Evolutionary conservation across 352 stramenopile species (phyloP).

Genomic region (Phytopythium cucurbitacearum): DNA sequence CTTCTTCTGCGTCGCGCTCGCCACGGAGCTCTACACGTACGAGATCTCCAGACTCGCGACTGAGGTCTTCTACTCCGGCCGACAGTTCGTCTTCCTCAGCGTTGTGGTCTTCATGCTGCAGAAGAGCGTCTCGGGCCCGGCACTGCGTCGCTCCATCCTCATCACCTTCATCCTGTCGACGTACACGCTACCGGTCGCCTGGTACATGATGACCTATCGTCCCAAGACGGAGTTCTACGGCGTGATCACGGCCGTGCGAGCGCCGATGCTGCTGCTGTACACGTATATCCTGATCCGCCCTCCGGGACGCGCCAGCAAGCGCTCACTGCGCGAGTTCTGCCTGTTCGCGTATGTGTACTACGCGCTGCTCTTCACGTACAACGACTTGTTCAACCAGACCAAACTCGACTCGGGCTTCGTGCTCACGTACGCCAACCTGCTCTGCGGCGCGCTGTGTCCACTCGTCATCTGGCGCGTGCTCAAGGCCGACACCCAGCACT

Average conservation of each 20-base stretch:
- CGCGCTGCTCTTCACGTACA: conserved; percentile 42
- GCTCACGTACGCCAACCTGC: conserved; percentile 53
- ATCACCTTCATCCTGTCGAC: conserved; percentile 41
- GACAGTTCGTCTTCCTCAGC: conserved; percentile 57
- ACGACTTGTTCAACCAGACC: conserved; percentile 41
- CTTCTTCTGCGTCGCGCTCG: conserved; percentile 39
- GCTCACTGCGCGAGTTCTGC: conserved; percentile 48
- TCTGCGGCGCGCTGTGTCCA: conserved; percentile 49
- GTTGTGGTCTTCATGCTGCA: conserved; percentile 66
- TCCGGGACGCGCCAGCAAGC: conserved; percentile 39
- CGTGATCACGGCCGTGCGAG: conserved; percentile 27
- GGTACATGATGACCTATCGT: conserved; percentile 29
- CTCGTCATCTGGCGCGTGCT: conserved; percentile 61
- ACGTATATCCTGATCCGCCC: conserved; percentile 47
- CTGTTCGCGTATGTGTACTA: conserved; percentile 52
- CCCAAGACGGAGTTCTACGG: conserved; percentile 29
- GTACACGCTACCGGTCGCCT: conserved; percentile 44
- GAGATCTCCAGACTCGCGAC: conserved; percentile 47
- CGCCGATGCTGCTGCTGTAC: conserved; percentile 36
- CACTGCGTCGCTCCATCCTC: conserved; percentile 34
- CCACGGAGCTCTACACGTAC: conserved; percentile 40
- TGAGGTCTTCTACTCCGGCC: conserved; percentile 54
- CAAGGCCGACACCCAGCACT: conserved; percentile 53
- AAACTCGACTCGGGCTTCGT: conserved; percentile 51
- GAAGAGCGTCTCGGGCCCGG: conserved; percentile 44